Evolutionary conservation across 768 basidiomycete genomes (phyloP).

Genomic region (Tylopilus rubrobrunneus): DNA sequence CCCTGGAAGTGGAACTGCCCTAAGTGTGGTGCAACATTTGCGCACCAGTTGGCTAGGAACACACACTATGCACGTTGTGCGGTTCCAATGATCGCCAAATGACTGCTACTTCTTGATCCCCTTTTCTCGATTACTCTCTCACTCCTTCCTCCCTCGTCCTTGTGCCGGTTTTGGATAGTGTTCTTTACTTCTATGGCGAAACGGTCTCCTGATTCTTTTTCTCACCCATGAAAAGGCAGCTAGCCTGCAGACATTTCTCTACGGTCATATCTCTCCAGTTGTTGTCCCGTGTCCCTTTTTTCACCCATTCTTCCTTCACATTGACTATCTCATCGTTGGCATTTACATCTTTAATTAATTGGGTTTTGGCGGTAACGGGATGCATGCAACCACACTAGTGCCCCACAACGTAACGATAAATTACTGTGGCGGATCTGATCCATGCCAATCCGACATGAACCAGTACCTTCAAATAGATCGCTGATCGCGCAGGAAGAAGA

Average conservation of each 20-base stretch:
- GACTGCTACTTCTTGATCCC: not conserved
- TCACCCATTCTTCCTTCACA: not conserved
- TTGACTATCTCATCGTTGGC: not conserved
- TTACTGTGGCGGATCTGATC: not conserved
- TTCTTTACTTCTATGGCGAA: not conserved
- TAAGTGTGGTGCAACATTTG: slow-evolving; percentile 20
- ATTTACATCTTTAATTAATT: slow-evolving; percentile 2
- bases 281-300: not conserved
- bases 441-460: not conserved
- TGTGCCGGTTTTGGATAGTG: not conserved
- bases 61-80: slow-evolving; percentile 15
- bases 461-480: not conserved
- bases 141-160: not conserved
- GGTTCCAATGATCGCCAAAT: not conserved
- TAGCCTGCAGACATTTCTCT: slow-evolving; percentile 1
- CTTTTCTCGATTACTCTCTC: not conserved
- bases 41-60: slow-evolving; percentile 14
- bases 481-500: not conserved
- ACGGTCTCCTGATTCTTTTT: not conserved
- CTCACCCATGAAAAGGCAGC: slow-evolving; percentile 2
- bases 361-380: not conserved
- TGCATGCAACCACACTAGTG: not conserved
- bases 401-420: not conserved
- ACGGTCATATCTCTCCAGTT: not conserved
- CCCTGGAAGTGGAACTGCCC: slow-evolving; percentile 25